Conservation (phyloP, 139 green algal genomes). For the Chlorella vulgaris region DNA sequence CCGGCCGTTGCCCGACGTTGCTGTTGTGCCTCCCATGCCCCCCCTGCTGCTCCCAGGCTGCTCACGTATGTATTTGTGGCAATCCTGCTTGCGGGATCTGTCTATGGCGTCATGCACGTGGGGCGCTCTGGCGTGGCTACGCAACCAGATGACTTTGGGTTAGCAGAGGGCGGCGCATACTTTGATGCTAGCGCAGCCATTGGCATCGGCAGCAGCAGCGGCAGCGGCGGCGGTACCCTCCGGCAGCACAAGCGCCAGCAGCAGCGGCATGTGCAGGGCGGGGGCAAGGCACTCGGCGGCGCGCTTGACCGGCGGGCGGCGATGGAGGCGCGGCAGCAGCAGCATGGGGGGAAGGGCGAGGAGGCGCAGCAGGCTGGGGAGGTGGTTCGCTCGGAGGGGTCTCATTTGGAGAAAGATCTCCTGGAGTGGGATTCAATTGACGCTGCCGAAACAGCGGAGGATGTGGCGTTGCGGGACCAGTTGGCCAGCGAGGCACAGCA, state of each 20-base stretch:
- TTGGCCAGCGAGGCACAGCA: slow-evolving; percentile 8
- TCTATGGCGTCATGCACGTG: neutral
- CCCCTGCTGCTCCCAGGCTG: neutral
- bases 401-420: neutral
- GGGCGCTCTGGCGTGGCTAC: neutral
- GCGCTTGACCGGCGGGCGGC: neutral
- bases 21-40: neutral
- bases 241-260: slow-evolving; percentile 8
- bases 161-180: neutral
- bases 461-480: neutral
- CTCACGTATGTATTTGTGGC: neutral
- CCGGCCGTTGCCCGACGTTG: no score
- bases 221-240: no score
- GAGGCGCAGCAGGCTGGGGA: neutral
- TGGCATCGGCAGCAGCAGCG: slow-evolving; percentile 5
- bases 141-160: neutral
- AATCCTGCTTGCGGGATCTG: neutral
- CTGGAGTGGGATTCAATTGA: neutral
- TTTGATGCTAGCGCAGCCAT: neutral
- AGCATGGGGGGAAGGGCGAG: neutral
- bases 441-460: neutral
- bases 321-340: slow-evolving; percentile 2
- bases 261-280: neutral
- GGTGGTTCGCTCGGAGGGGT: neutral
- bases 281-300: neutral